A percentile compares a stretch with the other conserved stretches of the same genome.
Evolutionary conservation across 2,329 filamentous ascomycete species (phyloP).

Genomic region (Daldinia eschscholtzii): DNA sequence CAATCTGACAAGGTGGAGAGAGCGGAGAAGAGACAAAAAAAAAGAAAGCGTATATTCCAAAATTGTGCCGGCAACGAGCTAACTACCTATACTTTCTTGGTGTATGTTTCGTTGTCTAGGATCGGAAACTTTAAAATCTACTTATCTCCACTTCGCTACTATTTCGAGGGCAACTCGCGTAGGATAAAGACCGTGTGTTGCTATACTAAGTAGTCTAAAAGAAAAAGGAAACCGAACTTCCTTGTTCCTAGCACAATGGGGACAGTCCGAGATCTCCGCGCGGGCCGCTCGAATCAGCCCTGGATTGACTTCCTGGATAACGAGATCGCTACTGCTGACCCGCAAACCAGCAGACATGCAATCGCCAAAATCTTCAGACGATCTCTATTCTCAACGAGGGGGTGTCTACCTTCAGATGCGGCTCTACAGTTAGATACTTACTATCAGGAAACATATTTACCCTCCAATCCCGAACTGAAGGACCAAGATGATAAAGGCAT

Average conservation of each 20-base stretch:
- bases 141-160: conserved; percentile 6
- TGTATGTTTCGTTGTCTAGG: conserved; percentile 1
- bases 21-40: too few species aligned
- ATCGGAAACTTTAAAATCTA: conserved; percentile 5
- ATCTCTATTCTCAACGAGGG: conserved; percentile 6
- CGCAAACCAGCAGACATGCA: conserved; percentile 1
- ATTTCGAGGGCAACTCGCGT: background rate
- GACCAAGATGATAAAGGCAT: conserved; percentile 14
- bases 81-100: background rate
- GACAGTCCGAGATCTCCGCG: conserved; percentile 5
- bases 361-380: conserved; percentile 12
- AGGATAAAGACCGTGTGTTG: background rate
- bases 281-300: conserved; percentile 2
- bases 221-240: background rate
- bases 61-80: background rate
- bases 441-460: conserved; percentile 15
- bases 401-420: background rate
- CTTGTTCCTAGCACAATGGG: conserved; percentile 10
- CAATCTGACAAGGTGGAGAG: background rate
- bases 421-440: conserved; percentile 17
- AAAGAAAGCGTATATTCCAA: background rate
- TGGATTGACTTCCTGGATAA: conserved; percentile 16
- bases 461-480: conserved; percentile 2
- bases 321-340: conserved; percentile 1
- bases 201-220: conserved; percentile 1